phyloP scores from a whole-genome alignment of 169 alveolate species.

The Plasmodium chabaudi region DNA sequence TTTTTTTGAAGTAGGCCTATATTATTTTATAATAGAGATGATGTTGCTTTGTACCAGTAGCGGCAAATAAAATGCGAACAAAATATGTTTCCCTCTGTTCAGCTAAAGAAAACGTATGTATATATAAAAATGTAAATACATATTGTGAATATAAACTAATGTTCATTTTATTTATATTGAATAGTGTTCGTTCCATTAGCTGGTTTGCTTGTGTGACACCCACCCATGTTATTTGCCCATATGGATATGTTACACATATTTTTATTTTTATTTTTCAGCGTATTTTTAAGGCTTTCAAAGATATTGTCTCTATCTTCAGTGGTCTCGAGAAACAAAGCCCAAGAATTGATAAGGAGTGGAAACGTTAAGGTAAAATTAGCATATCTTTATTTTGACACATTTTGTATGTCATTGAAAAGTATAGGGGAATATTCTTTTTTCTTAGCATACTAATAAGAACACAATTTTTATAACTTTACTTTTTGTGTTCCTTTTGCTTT shows the following conservation, averaged over 20 bases:
- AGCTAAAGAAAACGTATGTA: slow-evolving; percentile 51
- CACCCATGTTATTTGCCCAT: too few species aligned
- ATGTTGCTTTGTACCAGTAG: too few species aligned
- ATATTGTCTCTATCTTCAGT: slow-evolving; percentile 58
- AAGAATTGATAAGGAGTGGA: slow-evolving; percentile 59
- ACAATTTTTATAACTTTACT: background rate
- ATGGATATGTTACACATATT: too few species aligned
- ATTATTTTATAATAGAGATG: too few species aligned
- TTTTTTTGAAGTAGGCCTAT: too few species aligned
- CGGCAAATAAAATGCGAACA: too few species aligned
- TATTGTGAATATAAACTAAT: too few species aligned
- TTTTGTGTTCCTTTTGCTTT: background rate
- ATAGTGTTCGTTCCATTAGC: too few species aligned
- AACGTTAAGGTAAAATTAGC: slow-evolving; percentile 29
- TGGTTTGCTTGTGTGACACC: too few species aligned
- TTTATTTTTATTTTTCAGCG: background rate
- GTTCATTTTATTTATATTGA: too few species aligned
- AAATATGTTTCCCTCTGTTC: slow-evolving; percentile 72
- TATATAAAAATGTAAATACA: too few species aligned
- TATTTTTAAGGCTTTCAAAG: slow-evolving; percentile 46
- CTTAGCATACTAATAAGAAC: background rate
- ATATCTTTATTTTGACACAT: background rate
- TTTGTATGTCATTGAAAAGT: background rate
- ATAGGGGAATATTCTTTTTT: background rate
- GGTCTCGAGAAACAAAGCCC: slow-evolving; percentile 68